Percentiles rank a stretch among this genome's conserved stretches.
phyloP scores from a whole-genome alignment of 176 grass and related monocot genomes.

The Coix lacrymajobi region DNA sequence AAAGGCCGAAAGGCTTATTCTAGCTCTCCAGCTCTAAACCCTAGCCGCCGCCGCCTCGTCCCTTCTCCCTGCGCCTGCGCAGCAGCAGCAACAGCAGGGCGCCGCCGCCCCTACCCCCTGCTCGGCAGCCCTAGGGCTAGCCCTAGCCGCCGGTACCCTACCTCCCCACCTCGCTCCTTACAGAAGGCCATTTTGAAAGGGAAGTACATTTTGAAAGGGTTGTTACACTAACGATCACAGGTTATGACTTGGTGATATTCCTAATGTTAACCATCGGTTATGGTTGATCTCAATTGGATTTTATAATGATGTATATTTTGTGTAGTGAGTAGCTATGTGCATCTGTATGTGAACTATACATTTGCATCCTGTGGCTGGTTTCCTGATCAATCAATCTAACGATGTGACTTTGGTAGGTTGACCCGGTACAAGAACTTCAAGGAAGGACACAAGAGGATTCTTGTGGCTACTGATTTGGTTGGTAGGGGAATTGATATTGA shows the following conservation, averaged over 20 bases:
- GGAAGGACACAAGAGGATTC: constrained; percentile 98
- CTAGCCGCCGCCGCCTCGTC: too few species aligned
- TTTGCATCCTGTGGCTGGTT: neutral
- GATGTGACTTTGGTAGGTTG: constrained; percentile 37
- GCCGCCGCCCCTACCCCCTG: too few species aligned
- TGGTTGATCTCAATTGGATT: neutral
- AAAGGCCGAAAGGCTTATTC: too few species aligned
- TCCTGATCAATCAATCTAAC: neutral
- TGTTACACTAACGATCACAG: neutral
- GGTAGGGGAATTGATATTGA: constrained; percentile 98
- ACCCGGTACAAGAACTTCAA: constrained; percentile 97
- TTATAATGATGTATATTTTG: neutral
- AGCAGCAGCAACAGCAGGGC: too few species aligned
- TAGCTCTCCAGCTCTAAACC: too few species aligned
- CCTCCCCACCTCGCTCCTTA: too few species aligned
- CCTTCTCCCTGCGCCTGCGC: too few species aligned
- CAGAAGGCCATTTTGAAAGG: too few species aligned
- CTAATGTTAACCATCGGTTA: neutral
- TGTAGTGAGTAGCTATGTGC: neutral
- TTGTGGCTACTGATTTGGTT: constrained; percentile 94
- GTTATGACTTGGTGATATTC: neutral
- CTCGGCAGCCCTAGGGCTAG: too few species aligned
- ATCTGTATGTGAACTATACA: neutral
- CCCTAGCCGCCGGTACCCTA: too few species aligned
- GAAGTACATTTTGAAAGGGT: too few species aligned